Evolutionary conservation across 129 eudicot species (phyloP).

Genomic region (Lactuca sativa): DNA sequence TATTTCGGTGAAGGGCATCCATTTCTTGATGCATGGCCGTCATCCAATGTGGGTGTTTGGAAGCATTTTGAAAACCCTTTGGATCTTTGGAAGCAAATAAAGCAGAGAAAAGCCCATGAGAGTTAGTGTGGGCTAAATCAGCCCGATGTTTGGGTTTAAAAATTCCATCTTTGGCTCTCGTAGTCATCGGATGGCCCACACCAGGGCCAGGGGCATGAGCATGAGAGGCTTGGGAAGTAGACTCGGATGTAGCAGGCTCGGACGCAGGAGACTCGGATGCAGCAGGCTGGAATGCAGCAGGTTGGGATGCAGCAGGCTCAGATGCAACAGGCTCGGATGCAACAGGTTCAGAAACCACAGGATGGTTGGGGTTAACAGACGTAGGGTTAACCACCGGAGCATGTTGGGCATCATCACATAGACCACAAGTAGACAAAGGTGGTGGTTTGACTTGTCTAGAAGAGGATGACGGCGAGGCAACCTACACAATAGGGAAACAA

Average conservation of each 20-base stretch:
- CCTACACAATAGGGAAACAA: too few relatives aligned
- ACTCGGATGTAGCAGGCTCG: neutral
- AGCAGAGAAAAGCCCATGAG: neutral
- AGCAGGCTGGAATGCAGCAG: too few relatives aligned
- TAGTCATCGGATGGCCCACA: neutral
- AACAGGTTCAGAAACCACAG: too few relatives aligned
- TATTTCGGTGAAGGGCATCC: neutral
- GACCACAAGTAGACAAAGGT: too few relatives aligned
- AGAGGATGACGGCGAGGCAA: too few relatives aligned
- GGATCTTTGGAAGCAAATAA: neutral
- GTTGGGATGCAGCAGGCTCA: too few relatives aligned
- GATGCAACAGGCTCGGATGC: too few relatives aligned
- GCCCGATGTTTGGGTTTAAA: neutral
- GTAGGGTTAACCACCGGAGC: too few relatives aligned
- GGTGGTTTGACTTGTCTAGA: too few relatives aligned
- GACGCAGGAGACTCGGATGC: too few relatives aligned
- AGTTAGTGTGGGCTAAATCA: neutral
- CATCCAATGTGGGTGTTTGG: neutral
- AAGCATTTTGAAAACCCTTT: neutral
- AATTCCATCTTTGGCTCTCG: neutral
- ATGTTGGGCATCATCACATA: too few relatives aligned
- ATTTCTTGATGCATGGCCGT: neutral
- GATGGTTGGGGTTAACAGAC: too few relatives aligned
- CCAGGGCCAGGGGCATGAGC: neutral
- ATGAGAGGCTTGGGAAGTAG: neutral